phyloP scores from a whole-genome alignment of 2,329 filamentous ascomycete species.

The Anisogramma anomala region DNA sequence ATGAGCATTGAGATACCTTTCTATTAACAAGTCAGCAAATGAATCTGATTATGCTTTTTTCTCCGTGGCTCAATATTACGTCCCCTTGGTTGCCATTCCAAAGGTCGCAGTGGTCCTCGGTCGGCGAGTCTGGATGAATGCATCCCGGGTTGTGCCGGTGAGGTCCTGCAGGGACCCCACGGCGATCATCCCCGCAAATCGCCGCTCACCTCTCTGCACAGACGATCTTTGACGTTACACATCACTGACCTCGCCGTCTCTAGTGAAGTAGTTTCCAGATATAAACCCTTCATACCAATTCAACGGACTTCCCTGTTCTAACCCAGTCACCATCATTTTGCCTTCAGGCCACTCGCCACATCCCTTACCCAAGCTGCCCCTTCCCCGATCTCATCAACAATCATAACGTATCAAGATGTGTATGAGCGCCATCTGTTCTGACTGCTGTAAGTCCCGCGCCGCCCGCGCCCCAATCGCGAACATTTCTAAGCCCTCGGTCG shows the following conservation, averaged over 20 bases:
- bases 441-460: conserved; percentile 29
- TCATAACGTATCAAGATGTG: conserved; percentile 26
- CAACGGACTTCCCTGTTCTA: too few relatives aligned
- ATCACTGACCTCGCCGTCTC: background rate
- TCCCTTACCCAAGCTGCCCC: too few relatives aligned
- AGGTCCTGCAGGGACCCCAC: background rate
- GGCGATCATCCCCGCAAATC: background rate
- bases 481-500: too few relatives aligned
- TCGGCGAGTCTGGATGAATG: background rate
- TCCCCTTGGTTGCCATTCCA: too few relatives aligned
- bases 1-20: conserved; percentile 11
- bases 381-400: too few relatives aligned
- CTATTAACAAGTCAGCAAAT: too few relatives aligned
- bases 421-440: conserved; percentile 28
- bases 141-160: background rate
- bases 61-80: too few relatives aligned
- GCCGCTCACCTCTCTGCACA: background rate
- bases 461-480: too few relatives aligned
- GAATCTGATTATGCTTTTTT: background rate
- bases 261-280: background rate
- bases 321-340: too few relatives aligned
- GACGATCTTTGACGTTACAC: background rate
- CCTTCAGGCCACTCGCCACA: too few relatives aligned
- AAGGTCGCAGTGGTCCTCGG: too few relatives aligned
- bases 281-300: background rate